These are phyloP conservation scores for Suillus occidentalis DNA, from an alignment of 768 basidiomycete species.

Conservation along the genomic window DNA sequence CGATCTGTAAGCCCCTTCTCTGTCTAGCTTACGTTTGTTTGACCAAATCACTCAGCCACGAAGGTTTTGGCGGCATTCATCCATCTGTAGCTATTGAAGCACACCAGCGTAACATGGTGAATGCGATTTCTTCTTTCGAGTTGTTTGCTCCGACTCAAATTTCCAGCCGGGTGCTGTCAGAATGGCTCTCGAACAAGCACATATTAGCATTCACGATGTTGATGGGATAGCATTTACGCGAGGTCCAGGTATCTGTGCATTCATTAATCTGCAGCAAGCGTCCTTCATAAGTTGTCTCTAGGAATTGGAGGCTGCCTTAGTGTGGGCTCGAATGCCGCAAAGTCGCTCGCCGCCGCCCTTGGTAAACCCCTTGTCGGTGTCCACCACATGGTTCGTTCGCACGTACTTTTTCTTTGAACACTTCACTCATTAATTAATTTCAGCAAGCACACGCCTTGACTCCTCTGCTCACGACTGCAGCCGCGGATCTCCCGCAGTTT, in stretches of 20 bases:
- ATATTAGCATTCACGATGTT: slow-evolving; percentile 56
- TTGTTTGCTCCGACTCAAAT: neutral
- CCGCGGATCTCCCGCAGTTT: slow-evolving; percentile 50
- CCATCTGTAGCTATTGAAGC: slow-evolving; percentile 73
- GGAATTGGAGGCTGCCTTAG: slow-evolving; percentile 82
- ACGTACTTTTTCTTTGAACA: neutral
- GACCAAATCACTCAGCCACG: slow-evolving; percentile 18
- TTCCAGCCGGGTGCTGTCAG: slow-evolving; percentile 71
- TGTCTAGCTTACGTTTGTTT: neutral
- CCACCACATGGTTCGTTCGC: slow-evolving; percentile 82
- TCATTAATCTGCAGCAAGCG: slow-evolving; percentile 9
- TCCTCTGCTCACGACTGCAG: slow-evolving; percentile 60
- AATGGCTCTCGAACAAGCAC: slow-evolving; percentile 66
- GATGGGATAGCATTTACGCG: slow-evolving; percentile 91
- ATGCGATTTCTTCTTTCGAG: slow-evolving; percentile 4
- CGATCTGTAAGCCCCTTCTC: slow-evolving; percentile 42
- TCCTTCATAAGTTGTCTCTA: slow-evolving; percentile 22
- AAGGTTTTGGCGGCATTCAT: slow-evolving; percentile 65
- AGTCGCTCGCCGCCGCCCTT: slow-evolving; percentile 74
- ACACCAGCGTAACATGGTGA: slow-evolving; percentile 79
- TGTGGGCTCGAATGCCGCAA: slow-evolving; percentile 81
- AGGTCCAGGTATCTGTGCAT: slow-evolving; percentile 61
- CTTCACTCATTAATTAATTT: neutral
- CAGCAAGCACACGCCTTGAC: slow-evolving; percentile 95
- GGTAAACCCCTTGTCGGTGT: slow-evolving; percentile 85